Evolutionary conservation across 176 grass and related monocot genomes (phyloP).

Genomic region (Thalia dealbata): DNA sequence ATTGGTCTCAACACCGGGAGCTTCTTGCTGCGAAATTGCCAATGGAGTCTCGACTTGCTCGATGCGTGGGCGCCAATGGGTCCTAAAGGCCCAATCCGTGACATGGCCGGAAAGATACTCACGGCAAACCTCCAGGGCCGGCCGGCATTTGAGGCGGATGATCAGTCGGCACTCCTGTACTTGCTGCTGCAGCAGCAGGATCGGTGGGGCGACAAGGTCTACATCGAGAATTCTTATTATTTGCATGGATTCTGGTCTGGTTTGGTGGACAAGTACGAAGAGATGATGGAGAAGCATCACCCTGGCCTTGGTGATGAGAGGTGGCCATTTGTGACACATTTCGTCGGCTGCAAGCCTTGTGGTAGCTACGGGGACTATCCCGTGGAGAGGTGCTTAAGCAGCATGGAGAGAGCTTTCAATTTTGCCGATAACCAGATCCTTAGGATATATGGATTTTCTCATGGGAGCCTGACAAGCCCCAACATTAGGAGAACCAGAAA

Average conservation of each 20-base stretch:
- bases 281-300: conserved; percentile 36
- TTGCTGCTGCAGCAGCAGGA: conserved; percentile 55
- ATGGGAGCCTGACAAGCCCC: conserved; percentile 44
- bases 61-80: conserved; percentile 77
- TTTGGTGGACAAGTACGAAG: conserved; percentile 61
- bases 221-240: conserved; percentile 59
- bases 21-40: conserved; percentile 86
- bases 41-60: conserved; percentile 83
- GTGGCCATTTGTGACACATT: conserved; percentile 89
- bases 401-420: conserved; percentile 76
- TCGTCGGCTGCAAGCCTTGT: conserved; percentile 94
- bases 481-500: conserved; percentile 40
- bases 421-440: conserved; percentile 86
- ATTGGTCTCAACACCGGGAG: conserved; percentile 74
- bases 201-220: conserved; percentile 49
- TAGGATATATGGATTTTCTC: conserved; percentile 61
- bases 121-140: conserved; percentile 47
- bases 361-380: conserved; percentile 59
- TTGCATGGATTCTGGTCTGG: conserved; percentile 77
- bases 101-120: conserved; percentile 50
- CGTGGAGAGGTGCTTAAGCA: conserved; percentile 37
- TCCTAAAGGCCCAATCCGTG: conserved; percentile 46
- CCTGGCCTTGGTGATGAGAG: conserved; percentile 46
- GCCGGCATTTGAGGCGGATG: conserved; percentile 76
- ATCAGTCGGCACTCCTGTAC: conserved; percentile 86